A percentile compares a stretch with the other conserved stretches of the same genome.
Evolutionary conservation across 2,329 filamentous ascomycete genomes (phyloP).

Genomic region (Diaporthe vaccinii): DNA sequence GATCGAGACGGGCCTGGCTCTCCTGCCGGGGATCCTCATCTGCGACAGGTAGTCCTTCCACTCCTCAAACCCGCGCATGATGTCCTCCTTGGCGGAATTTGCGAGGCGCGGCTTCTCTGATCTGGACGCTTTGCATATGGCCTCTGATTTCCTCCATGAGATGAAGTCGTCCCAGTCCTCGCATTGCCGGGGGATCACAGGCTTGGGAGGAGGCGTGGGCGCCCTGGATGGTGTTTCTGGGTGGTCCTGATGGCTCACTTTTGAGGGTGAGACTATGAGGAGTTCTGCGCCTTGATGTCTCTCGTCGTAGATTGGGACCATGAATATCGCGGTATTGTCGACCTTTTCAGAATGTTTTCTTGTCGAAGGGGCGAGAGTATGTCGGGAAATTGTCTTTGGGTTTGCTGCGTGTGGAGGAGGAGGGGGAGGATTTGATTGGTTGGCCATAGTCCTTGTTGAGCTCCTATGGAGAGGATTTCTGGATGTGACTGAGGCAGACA

Average conservation of each 20-base stretch:
- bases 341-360: background rate
- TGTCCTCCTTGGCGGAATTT: constrained; percentile 31
- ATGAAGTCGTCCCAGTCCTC: constrained; percentile 41
- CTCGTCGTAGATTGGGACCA: constrained; percentile 40
- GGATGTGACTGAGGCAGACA: constrained; percentile 23
- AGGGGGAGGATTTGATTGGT: constrained; percentile 5
- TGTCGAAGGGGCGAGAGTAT: background rate
- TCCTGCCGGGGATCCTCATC: constrained; percentile 24
- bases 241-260: constrained; percentile 11
- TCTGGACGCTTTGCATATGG: constrained; percentile 4
- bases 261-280: constrained; percentile 36
- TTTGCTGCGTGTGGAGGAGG: background rate
- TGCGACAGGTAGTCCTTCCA: constrained; percentile 34
- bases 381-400: background rate
- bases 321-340: constrained; percentile 34
- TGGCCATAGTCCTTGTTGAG: constrained; percentile 14
- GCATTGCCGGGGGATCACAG: constrained; percentile 32
- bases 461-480: constrained; percentile 19
- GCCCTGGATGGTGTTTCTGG: constrained; percentile 29
- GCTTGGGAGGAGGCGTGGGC: constrained; percentile 39
- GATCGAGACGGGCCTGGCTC: constrained; percentile 32
- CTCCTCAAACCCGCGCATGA: constrained; percentile 34
- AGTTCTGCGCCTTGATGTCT: constrained; percentile 40
- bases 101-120: constrained; percentile 17
- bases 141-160: constrained; percentile 33